phyloP scores from a whole-genome alignment of 257 asterid species.

The Solanum paucissectum region DNA sequence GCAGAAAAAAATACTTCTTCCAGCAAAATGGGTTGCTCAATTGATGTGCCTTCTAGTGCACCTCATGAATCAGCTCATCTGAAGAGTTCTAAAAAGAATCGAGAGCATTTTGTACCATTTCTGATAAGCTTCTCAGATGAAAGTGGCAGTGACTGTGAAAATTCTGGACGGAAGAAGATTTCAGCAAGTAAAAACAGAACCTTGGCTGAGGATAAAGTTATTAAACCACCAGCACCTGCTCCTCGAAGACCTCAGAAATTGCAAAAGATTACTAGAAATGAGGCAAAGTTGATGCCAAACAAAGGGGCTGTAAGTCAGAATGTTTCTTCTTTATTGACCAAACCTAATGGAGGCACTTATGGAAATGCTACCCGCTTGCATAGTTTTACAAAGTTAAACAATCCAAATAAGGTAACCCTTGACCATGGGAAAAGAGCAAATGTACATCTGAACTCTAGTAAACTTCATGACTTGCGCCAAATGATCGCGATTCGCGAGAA shows the following conservation, averaged over 20 bases:
- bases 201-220: slow-evolving; percentile 5
- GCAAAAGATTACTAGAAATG: slow-evolving; percentile 4
- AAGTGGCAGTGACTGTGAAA: slow-evolving; percentile 32
- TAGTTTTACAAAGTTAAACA: slow-evolving; percentile 4
- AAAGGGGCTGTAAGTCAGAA: slow-evolving; percentile 9
- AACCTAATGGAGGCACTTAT: slow-evolving; percentile 11
- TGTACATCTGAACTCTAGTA: slow-evolving; percentile 7
- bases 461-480: slow-evolving; percentile 36
- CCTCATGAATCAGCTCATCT: slow-evolving; percentile 10
- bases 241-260: slow-evolving; percentile 10
- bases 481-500: slow-evolving; percentile 30
- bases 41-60: slow-evolving; percentile 14
- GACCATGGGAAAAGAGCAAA: slow-evolving; percentile 8
- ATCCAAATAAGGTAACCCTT: not conserved
- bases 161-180: slow-evolving; percentile 8
- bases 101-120: slow-evolving; percentile 38
- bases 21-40: slow-evolving; percentile 1
- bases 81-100: slow-evolving; percentile 22
- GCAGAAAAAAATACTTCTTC: slow-evolving; percentile 9
- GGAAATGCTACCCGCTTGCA: slow-evolving; percentile 10
- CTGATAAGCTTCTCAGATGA: slow-evolving; percentile 45
- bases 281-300: slow-evolving; percentile 1
- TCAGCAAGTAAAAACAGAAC: slow-evolving; percentile 3
- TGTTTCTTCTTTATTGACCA: slow-evolving; percentile 10
- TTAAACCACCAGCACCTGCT: slow-evolving; percentile 18